Conservation (phyloP, 306 rosid genomes). For the Cicer cuneatum region DNA sequence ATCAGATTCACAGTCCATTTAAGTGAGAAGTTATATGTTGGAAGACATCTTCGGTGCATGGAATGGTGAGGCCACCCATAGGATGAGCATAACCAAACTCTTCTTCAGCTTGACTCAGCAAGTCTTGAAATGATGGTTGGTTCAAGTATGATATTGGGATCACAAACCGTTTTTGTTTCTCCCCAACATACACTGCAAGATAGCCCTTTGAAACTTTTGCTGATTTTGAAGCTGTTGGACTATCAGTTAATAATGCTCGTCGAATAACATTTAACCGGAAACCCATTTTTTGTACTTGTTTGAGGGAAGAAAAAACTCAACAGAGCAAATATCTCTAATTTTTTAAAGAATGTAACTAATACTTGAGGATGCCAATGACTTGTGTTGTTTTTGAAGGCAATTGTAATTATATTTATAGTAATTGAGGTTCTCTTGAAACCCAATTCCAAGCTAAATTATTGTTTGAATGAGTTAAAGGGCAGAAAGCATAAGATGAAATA, state of each 20-base stretch:
- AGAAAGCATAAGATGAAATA: background rate
- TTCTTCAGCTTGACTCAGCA: too few relatives aligned
- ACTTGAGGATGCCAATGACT: background rate
- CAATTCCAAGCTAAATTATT: background rate
- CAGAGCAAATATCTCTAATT: background rate
- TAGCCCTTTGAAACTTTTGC: background rate
- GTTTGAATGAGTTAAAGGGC: background rate
- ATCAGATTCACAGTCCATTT: background rate
- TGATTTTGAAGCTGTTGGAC: background rate
- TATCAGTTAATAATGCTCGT: background rate
- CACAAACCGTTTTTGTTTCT: too few relatives aligned
- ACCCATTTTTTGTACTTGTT: conserved; percentile 15
- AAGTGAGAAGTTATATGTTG: background rate
- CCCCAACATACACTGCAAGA: background rate
- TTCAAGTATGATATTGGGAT: too few relatives aligned
- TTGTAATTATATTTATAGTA: background rate
- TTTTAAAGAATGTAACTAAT: background rate
- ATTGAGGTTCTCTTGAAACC: background rate
- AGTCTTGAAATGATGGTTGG: too few relatives aligned
- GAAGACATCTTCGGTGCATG: background rate
- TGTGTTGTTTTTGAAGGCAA: background rate
- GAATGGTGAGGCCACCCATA: background rate
- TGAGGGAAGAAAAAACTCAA: background rate
- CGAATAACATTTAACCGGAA: conserved; percentile 2
- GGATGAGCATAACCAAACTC: too few relatives aligned